Percentiles rank a stretch among this genome's conserved stretches.
phyloP scores from a whole-genome alignment of 106 monocot genomes.

The Dendrobium catenatum region DNA sequence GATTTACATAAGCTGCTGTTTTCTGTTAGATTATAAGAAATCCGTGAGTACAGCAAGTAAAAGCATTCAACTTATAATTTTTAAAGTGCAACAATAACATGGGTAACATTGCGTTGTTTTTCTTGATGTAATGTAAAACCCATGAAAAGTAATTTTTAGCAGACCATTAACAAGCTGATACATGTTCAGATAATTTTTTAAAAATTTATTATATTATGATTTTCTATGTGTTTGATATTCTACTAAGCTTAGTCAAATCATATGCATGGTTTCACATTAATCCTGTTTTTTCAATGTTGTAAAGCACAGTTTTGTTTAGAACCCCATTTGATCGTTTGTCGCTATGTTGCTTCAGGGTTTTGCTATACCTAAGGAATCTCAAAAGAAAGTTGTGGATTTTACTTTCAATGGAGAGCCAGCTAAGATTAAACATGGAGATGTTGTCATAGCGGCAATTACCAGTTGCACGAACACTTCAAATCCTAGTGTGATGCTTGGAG shows the following conservation, averaged over 20 bases:
- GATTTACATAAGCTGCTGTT: too few species aligned
- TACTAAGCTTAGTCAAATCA: background rate
- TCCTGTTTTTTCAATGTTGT: background rate
- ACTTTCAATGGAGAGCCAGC: conserved; percentile 66
- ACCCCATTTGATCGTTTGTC: background rate
- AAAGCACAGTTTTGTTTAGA: background rate
- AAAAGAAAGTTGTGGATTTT: conserved; percentile 65
- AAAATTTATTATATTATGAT: background rate
- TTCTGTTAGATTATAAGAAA: too few species aligned
- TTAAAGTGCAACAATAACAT: too few species aligned
- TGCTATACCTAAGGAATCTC: conserved; percentile 85
- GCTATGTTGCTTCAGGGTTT: conserved; percentile 53
- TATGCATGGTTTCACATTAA: background rate
- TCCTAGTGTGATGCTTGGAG: conserved; percentile 96
- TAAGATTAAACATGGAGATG: conserved; percentile 85
- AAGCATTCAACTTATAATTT: too few species aligned
- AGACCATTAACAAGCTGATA: background rate
- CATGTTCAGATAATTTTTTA: background rate
- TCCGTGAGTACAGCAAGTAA: too few species aligned
- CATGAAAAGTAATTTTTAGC: background rate
- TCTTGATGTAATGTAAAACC: background rate
- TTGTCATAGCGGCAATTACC: conserved; percentile 95
- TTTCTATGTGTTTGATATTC: background rate
- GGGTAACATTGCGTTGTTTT: too few species aligned
- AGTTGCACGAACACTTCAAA: conserved; percentile 98